Base-by-base conservation (phyloP, 202 grass and related monocot genomes). In the Dendrocalamus latiflorus region DNA sequence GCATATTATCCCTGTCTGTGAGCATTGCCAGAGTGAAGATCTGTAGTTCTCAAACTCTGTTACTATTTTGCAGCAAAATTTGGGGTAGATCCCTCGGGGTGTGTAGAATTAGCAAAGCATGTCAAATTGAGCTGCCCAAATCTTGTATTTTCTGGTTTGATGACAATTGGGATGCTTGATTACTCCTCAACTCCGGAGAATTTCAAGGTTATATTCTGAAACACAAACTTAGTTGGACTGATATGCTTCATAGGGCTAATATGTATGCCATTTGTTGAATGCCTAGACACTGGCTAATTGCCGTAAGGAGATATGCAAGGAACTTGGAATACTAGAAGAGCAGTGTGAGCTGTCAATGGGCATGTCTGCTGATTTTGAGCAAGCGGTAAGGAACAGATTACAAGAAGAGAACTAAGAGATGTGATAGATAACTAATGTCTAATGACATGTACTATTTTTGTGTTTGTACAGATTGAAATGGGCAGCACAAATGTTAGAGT, bases 161-260 rank as follows among this genome's bases (percentile, higher is more conserved):
- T 99, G 96, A 99, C 96, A 55, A 95, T 99, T 28, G 96, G 93
- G 66, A 99, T 99, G 96, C 87, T 95, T 41, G 96, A 98, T 86
- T 98, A 98, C 68, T 85, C 96, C 9, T 98, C 91, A 20, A 98
- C 93, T 81, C 96, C 93, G 33, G 89, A 95, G 87, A 98, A 98
- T 88, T 98, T 95, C 74, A 77, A 83, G 93, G 96, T 98, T 83
- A 63, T 38, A 69, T 78, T 89, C 55, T 74, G n/a, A 44, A 13
- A 57, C 38, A 59, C 41, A 65, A 61, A 18, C 3, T 79, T 82
- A 37, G 51, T 38, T 82, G 48, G 42, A 78, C 49, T 60, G 48
- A 49, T 76, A 53, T 68, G n/a, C 39, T 45, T 56, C 17, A 16
- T 73, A 38, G 48, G 28, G 22, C 53, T 75, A 81, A 92, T 13